A percentile compares a stretch with the other conserved stretches of the same genome.
These are phyloP conservation scores for Alternaria dauci DNA, from an alignment of 2,329 filamentous ascomycete species.

Conservation along the genomic window DNA sequence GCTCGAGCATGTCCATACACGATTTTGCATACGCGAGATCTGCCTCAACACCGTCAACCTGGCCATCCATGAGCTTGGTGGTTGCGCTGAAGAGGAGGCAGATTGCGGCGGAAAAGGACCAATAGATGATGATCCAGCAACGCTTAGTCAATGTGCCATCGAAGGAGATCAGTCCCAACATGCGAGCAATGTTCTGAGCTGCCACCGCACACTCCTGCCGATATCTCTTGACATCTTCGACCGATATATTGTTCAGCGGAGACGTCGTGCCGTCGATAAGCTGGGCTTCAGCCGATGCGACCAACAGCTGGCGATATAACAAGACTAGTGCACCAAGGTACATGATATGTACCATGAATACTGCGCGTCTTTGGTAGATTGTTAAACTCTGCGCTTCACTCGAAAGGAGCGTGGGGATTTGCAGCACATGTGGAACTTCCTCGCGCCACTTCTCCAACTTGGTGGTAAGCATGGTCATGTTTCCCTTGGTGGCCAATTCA, in stretches of 20 bases:
- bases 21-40: slow-evolving; percentile 46
- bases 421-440: slow-evolving; percentile 43
- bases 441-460: slow-evolving; percentile 48
- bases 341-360: slow-evolving; percentile 52
- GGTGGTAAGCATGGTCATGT: slow-evolving; percentile 37
- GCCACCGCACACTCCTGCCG: slow-evolving; percentile 46
- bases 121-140: slow-evolving; percentile 53
- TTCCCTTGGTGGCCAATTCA: slow-evolving; percentile 41
- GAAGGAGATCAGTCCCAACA: slow-evolving; percentile 45
- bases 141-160: slow-evolving; percentile 47
- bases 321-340: slow-evolving; percentile 50
- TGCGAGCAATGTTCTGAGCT: slow-evolving; percentile 47
- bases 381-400: slow-evolving; percentile 34
- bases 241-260: slow-evolving; percentile 36
- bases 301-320: slow-evolving; percentile 47
- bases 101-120: slow-evolving; percentile 47
- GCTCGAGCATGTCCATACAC: slow-evolving; percentile 49
- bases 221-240: slow-evolving; percentile 39
- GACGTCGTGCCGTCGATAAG: slow-evolving; percentile 36
- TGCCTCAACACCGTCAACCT: slow-evolving; percentile 38
- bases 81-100: slow-evolving; percentile 48
- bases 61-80: slow-evolving; percentile 46
- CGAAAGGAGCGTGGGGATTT: slow-evolving; percentile 43
- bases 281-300: slow-evolving; percentile 44
- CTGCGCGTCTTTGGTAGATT: slow-evolving; percentile 44